Percentiles rank a stretch among this genome's conserved stretches.
phyloP scores from a whole-genome alignment of 176 grass and related monocot species.

The Phyllostachys edulis region DNA sequence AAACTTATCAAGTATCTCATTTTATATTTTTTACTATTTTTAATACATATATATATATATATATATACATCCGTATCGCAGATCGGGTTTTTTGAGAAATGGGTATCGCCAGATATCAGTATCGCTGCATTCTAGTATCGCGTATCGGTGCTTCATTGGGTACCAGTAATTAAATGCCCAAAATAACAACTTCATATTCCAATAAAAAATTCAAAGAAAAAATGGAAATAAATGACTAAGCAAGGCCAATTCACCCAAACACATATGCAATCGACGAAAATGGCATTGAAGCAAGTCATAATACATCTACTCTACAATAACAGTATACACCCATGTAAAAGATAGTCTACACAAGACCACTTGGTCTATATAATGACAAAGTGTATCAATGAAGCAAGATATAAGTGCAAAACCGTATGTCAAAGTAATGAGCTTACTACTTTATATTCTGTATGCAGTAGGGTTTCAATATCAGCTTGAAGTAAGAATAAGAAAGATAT shows the following conservation, averaged over 20 bases:
- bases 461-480: neutral
- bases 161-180: neutral
- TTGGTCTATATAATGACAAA: neutral
- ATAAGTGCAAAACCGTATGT: neutral
- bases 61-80: too few relatives aligned
- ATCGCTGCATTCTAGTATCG: too few relatives aligned
- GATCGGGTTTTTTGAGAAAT: too few relatives aligned
- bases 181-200: neutral
- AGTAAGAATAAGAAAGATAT: neutral
- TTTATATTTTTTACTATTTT: too few relatives aligned
- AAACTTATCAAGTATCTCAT: too few relatives aligned
- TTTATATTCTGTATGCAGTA: neutral
- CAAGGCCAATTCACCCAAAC: slow-evolving; percentile 1
- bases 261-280: neutral
- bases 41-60: too few relatives aligned
- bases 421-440: neutral
- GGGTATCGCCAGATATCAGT: too few relatives aligned
- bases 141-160: too few relatives aligned
- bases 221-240: neutral
- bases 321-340: neutral
- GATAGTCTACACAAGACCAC: neutral
- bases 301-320: neutral
- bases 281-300: neutral
- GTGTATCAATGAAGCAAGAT: neutral
- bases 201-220: neutral